Base-by-base conservation (phyloP, 768 basidiomycete genomes). In the Dendrothele bispora region DNA sequence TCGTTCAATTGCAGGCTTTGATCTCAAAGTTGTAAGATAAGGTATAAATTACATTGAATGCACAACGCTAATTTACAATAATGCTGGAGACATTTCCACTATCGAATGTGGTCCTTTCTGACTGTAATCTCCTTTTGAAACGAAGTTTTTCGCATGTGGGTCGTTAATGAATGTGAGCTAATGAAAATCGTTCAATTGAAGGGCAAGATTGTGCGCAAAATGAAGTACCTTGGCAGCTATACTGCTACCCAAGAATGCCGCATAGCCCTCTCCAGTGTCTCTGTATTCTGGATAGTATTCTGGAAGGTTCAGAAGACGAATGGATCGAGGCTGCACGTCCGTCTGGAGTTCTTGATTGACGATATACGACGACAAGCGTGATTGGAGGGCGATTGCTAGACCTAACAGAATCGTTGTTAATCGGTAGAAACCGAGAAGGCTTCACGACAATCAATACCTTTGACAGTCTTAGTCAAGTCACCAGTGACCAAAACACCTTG, bases 261-360 rank as follows among this genome's bases (percentile, higher is more conserved):
- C 86, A 30, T 85, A 71, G 2, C 86, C 86, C 44, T 91, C 89
- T 2, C 91, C 91, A 36, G 82, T 88, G 41, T 92, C 89, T 48
- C 90, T 75, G 58, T 89, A 97, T 62, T 95, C 91, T 7, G 88
- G 85, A 61, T 92, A 97, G 64, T 94, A 95, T 26, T 95, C 92
- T 1, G 93, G 92, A 7, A 93, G 78, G 28, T 70, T 77, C 41
- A 91, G 61, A 5, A 82, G 72, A 20, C 82, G 78, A 32, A 83
- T 79, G 24, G 68, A 65, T 25, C 82, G 79, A n/a, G 90, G 73
- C 56, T 91, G 90, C 18, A 87, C 69, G 10, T 91, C 88, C 26
- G 80, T 85, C 40, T 76, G 72, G 28, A 87, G 70, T 27, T 91
- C 87, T 3, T 81, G 70, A 43, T 74, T 79, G 40, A 87, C 67